Evolutionary conservation across 148 eudicot species (phyloP).

Genomic region (Simmondsia chinensis): DNA sequence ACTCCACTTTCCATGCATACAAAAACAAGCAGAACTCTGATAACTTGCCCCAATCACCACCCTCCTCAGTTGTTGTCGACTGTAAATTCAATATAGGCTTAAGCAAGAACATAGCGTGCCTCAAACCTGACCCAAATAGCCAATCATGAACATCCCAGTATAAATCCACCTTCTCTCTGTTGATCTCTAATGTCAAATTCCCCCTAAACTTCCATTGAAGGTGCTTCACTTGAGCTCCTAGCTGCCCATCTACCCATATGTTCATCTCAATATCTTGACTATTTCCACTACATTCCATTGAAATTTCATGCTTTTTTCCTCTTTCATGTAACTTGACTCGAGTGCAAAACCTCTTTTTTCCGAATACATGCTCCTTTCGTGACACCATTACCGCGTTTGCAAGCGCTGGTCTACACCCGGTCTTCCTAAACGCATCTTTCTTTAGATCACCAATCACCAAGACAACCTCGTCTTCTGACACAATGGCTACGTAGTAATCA

Average conservation of each 20-base stretch:
- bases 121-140: conserved; percentile 74
- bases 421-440: conserved; percentile 76
- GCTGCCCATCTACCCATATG: conserved; percentile 59
- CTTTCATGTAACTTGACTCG: conserved; percentile 70
- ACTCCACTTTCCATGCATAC: conserved; percentile 94
- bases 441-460: conserved; percentile 64
- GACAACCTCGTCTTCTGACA: conserved; percentile 65
- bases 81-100: conserved; percentile 31
- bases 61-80: conserved; percentile 19
- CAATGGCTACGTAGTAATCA: conserved; percentile 77
- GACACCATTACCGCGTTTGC: conserved; percentile 61
- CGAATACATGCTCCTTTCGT: conserved; percentile 77
- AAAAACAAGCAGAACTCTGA: conserved; percentile 73
- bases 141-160: conserved; percentile 98
- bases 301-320: conserved; percentile 63
- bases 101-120: conserved; percentile 80
- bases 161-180: conserved; percentile 54
- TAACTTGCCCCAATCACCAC: conserved; percentile 17
- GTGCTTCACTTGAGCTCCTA: conserved; percentile 63
- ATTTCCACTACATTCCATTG: conserved; percentile 58
- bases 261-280: conserved; percentile 43
- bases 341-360: conserved; percentile 55
- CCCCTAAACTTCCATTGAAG: conserved; percentile 95
- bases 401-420: conserved; percentile 72
- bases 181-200: conserved; percentile 44